Evolutionary conservation across 2,329 filamentous ascomycete genomes (phyloP), one percentile per base, ranked within the genome.

Genomic region (Aspergillus carbonarius): DNA sequence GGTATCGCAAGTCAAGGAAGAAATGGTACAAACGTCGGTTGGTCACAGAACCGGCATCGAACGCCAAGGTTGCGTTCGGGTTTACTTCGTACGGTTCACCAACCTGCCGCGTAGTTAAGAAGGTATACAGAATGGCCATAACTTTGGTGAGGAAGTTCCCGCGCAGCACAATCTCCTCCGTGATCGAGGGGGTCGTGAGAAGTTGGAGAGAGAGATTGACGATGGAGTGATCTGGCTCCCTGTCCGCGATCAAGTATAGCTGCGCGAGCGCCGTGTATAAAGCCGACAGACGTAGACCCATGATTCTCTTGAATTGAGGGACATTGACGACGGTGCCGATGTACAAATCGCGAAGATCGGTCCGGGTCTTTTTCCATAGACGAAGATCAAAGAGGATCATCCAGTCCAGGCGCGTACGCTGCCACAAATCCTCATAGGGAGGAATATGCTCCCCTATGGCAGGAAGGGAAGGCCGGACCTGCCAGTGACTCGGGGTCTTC

Each of bases 1-100:
- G 85, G 75, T 95, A 96, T 68, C 92, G 92, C 65, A 98, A 82
- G 72, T 99, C 95, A 59, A 93, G 84, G 77, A 98, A 99, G 79
- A 99, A 99, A 74, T 98, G 95, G 70, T 97, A 97, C 83, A 99
- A 92, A 34, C 95, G 87, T 49, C 95, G 84, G 73, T 99, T 99
- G 0, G 93, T 96, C 15, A 98, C 92, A 1, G 93, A 95, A 1
- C 95, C 95, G 34, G 92, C 90, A 72, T 99, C 95, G 68, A 98
- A 96, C 0, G 92, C 92, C 49, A 99, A 81, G 1, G 92, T 92
- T 2, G 92, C 93, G 66, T 88, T 89, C 0, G 91, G 89, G 57
- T 92, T 89, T 42, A 98, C 89, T 64, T 96, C 90, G 78, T 91
- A 90, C 0, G 95, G 93, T 72, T 96, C 93, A 1, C 93, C 93